Conservation (phyloP, 73 alveolate genomes). For the Symbiodinium pilosum region DNA sequence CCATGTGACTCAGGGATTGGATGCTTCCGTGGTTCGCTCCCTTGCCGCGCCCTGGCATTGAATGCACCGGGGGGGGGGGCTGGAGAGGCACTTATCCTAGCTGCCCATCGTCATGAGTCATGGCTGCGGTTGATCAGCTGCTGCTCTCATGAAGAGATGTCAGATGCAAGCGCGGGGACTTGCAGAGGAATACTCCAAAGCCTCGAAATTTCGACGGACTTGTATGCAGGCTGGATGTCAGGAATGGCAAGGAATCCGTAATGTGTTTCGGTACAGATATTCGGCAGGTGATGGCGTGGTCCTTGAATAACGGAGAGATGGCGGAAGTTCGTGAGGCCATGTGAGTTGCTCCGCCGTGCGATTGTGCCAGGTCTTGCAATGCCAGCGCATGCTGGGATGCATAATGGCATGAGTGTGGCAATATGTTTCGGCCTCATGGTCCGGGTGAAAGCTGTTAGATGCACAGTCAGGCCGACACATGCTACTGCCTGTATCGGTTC, state of each 20-base stretch:
- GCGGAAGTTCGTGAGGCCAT: constrained; percentile 53
- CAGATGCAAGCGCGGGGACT: neutral
- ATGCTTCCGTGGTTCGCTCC: constrained; percentile 40
- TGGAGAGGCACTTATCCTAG: too few relatives aligned
- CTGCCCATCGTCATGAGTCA: too few relatives aligned
- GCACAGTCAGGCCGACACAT: neutral
- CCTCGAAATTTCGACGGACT: constrained; percentile 69
- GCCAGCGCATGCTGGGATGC: neutral
- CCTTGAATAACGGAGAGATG: constrained; percentile 31
- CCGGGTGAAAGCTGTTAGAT: neutral
- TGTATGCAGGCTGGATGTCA: constrained; percentile 31
- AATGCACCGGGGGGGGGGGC: neutral
- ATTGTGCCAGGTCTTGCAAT: neutral
- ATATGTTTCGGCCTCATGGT: neutral
- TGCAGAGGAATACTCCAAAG: constrained; percentile 13
- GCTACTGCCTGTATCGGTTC: neutral
- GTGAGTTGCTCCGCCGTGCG: too few relatives aligned
- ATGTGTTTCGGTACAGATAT: neutral
- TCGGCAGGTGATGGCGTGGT: constrained; percentile 82
- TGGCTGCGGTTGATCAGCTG: too few relatives aligned
- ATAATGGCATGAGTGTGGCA: neutral
- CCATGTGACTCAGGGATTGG: constrained; percentile 16
- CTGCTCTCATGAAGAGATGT: too few relatives aligned
- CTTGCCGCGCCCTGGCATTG: neutral
- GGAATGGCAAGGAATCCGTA: too few relatives aligned